phyloP scores from a whole-genome alignment of 1,284 basidiomycete species.

The Boletellus sp. region DNA sequence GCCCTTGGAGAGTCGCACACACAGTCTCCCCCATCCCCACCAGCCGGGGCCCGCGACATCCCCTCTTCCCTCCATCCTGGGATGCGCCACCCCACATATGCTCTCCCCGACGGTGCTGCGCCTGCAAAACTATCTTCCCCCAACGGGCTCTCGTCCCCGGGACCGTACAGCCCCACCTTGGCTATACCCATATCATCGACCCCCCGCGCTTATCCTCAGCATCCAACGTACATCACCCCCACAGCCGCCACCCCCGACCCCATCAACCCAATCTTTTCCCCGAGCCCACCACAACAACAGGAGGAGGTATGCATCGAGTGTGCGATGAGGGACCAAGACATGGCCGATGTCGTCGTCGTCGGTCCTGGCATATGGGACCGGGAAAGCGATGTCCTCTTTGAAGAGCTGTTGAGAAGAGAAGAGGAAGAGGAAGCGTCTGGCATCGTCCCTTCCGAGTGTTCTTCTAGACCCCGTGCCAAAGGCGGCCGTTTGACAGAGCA shows the following conservation, averaged over 20 bases:
- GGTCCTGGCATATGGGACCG: conserved; percentile 89
- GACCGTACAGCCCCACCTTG: conserved; percentile 45
- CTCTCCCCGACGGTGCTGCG: conserved; percentile 38
- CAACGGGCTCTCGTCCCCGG: conserved; percentile 49
- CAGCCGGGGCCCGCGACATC: conserved; percentile 27
- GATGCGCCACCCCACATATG: conserved; percentile 44
- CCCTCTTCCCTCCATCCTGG: conserved; percentile 35
- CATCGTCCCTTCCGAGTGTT: conserved; percentile 42
- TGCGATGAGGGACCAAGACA: conserved; percentile 98
- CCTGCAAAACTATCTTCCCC: conserved; percentile 30
- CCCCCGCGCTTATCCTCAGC: conserved; percentile 65
- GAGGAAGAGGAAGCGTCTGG: conserved; percentile 60
- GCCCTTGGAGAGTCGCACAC: conserved; percentile 25
- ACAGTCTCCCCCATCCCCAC: conserved; percentile 24
- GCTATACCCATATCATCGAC: conserved; percentile 57
- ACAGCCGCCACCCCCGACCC: conserved; percentile 47
- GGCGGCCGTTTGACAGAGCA: conserved; percentile 75
- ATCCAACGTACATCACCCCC: conserved; percentile 71
- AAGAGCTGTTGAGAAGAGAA: conserved; percentile 77
- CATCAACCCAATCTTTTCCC: conserved; percentile 56
- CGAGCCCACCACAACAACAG: conserved; percentile 44
- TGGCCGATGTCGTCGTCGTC: conserved; percentile 91
- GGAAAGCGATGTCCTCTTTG: conserved; percentile 79
- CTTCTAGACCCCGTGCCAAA: conserved; percentile 54
- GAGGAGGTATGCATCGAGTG: conserved; percentile 95